Evolutionary conservation across 352 stramenopile genomes (phyloP), one percentile per base, ranked within the genome.

Genomic region (Aphanomyces astaci): DNA sequence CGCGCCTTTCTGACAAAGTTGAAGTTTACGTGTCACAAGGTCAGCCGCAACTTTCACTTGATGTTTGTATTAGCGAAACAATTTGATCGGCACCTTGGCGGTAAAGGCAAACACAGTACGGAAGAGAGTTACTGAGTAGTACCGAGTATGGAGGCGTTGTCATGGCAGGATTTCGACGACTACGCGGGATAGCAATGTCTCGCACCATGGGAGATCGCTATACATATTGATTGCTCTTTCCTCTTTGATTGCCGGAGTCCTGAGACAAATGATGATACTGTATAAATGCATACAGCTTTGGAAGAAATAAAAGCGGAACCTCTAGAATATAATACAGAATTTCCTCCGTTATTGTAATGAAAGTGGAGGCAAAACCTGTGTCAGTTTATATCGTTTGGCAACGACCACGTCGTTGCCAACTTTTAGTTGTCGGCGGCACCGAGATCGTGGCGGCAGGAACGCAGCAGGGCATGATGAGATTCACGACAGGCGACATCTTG

Each of bases 401-500:
- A 19, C 11, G 27, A 56, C 30, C 4, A 11, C 5, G 43, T 52
- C 13, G 9, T 46, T 25, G 45, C 13, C 45, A 27, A 9, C 13
- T 25, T 27, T 36, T 54, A n/a, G 27, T 66, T 39, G 40, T 32
- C 59, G 33, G 39, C 22, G 7, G 30, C n/a, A 30, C 22, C 55
- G 32, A 13, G 15, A 24, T 59, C 33, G 24, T 32, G 36, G 27
- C 24, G 36, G 27, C n/a, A 17, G 5, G 17, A 15, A 45, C 24
- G 33, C 11, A 19, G 54, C 19, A 24, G 1, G 15, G 3, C 30
- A 68, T 68, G 62, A 27, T 60, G 30, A 22, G 62, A 22, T 92
- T 88, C 73, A 90, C 84, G 45, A 75, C 92, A n/a, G 86, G 86
- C 54, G 86, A 94, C 70, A 83, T 94, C 64, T 76, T 94, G 45